These are phyloP conservation scores for Emydomyces testavorans DNA, from an alignment of 2,329 filamentous ascomycete species.

Conservation along the genomic window DNA sequence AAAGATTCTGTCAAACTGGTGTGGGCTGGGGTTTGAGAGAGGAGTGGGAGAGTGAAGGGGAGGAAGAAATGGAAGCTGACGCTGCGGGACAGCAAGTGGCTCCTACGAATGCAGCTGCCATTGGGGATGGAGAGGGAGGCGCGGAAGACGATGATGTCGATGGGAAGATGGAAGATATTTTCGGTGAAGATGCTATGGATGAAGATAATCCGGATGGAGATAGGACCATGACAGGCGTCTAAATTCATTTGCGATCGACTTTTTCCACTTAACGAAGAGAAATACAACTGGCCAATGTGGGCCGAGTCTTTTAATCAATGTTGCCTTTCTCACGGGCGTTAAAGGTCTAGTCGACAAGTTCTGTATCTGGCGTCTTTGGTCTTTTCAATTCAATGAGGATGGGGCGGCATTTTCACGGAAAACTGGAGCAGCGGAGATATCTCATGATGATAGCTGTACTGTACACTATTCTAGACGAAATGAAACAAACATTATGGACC, in stretches of 20 bases:
- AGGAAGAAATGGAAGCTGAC: constrained; percentile 15
- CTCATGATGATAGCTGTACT: constrained; percentile 12
- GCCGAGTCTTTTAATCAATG: neutral
- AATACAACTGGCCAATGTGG: neutral
- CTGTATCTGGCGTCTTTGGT: constrained; percentile 5
- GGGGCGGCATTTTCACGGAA: constrained; percentile 8
- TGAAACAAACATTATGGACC: constrained; percentile 1
- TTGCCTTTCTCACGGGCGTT: neutral
- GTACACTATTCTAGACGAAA: constrained; percentile 14
- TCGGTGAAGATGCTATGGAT: constrained; percentile 34
- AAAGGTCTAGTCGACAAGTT: neutral
- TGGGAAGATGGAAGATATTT: constrained; percentile 40
- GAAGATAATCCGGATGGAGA: constrained; percentile 28
- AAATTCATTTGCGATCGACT: constrained; percentile 12
- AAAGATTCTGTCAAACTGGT: constrained; percentile 50
- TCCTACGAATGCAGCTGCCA: constrained; percentile 13
- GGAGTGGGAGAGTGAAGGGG: constrained; percentile 28
- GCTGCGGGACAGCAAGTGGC: constrained; percentile 18
- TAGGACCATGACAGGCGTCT: constrained; percentile 36
- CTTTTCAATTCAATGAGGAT: neutral
- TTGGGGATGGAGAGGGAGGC: constrained; percentile 26
- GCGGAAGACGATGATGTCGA: constrained; percentile 34
- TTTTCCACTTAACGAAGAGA: neutral
- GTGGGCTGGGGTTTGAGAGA: constrained; percentile 46
- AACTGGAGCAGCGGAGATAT: constrained; percentile 15